Base-by-base conservation (phyloP, 768 basidiomycete genomes). In the Leccinum sublutescens region DNA sequence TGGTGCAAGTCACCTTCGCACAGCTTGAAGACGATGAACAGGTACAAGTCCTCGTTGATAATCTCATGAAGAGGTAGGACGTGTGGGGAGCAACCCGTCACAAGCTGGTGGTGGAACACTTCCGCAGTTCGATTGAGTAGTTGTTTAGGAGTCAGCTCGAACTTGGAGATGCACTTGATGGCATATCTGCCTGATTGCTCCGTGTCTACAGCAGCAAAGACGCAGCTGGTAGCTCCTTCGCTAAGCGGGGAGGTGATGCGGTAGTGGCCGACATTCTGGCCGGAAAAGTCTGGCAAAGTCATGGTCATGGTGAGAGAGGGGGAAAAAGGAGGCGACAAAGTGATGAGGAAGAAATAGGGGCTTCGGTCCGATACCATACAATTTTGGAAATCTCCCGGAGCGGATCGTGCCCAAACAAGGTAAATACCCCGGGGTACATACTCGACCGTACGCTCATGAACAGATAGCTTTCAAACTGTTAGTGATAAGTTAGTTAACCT, bases 201-300 rank as follows among this genome's bases (percentile, higher is more conserved):
- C 40, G 74, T 68, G 69, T 89, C 85, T 52, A 85, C 71, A 29
- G 88, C 91, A 55, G 82, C 80, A 74, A 93, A 92, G 64, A 93
- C 90, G 50, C 84, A 82, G 58, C 90, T 89, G 59, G 89, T 91
- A 10, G 88, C 84, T 21, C 93, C 93, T 51, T 83, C 78, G 53
- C 89, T 92, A 57, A 94, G 78, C 55, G 79, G 77, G 59, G 83
- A 79, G 59, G 82, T 69, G 63, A 94, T 79, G 64, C 79, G 78
- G 67, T 88, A 80, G 58, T 81, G 84, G 73, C 84, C 83, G 66
- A 92, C 77, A 54, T 69, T 64, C 52, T 72, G 70, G 54, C 82
- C 82, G 49, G 79, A 74, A 65, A 85, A 80, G 63, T 84, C 76
- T 61, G 82, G 84, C 67, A 82, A 75, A 7, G 25, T 34, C 45